These are phyloP conservation scores for Artemisia argyi DNA, from an alignment of 129 eudicot species.

Conservation along the genomic window DNA sequence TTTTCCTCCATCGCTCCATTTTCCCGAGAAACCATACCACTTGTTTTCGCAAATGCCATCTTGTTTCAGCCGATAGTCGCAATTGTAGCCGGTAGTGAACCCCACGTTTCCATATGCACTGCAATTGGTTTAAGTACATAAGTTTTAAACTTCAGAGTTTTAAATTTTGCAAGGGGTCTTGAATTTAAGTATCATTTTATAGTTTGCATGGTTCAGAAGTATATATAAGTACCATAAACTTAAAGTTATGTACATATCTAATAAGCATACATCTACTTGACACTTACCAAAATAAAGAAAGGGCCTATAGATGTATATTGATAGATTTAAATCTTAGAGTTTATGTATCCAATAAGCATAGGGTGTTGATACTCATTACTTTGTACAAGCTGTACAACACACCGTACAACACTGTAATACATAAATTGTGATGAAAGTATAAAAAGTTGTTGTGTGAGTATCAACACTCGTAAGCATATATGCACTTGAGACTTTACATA, in stretches of 20 bases:
- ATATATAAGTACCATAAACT: no score
- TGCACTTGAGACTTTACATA: no score
- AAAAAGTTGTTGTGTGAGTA: no score
- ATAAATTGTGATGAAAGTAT: no score
- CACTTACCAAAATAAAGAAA: neutral
- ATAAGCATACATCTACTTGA: neutral
- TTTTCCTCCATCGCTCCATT: slow-evolving; percentile 78
- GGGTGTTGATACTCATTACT: no score
- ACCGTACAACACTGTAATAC: no score
- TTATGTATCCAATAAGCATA: neutral
- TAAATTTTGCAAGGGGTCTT: neutral
- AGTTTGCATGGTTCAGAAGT: no score
- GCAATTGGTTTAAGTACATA: slow-evolving; percentile 15
- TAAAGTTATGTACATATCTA: no score
- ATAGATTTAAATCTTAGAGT: neutral
- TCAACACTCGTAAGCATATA: no score
- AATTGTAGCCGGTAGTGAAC: slow-evolving; percentile 77
- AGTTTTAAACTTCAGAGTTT: neutral
- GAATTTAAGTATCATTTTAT: neutral
- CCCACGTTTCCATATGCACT: slow-evolving; percentile 96
- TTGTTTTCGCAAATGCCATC: slow-evolving; percentile 53
- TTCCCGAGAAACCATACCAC: slow-evolving; percentile 78
- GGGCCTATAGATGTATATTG: neutral
- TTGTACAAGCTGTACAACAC: no score
- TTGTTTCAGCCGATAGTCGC: slow-evolving; percentile 43